A percentile compares a stretch with the other conserved stretches of the same genome.
Conservation (phyloP, 768 basidiomycete genomes). For the Collybia mongolica region DNA sequence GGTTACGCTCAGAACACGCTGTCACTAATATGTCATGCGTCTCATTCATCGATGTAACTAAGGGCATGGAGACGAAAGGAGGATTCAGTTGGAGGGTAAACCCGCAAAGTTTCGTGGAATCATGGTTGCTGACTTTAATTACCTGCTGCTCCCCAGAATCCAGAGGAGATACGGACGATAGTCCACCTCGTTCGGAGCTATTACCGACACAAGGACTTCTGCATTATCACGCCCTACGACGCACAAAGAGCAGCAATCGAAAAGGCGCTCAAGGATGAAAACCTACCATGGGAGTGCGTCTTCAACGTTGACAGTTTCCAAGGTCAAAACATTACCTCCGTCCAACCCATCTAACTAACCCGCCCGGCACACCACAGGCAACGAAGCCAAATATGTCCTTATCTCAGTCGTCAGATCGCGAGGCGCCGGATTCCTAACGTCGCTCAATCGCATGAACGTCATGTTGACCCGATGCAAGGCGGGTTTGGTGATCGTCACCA, state of each 20-base stretch:
- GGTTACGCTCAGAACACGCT: constrained; percentile 36
- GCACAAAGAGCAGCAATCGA: constrained; percentile 46
- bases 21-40: constrained; percentile 34
- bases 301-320: constrained; percentile 59
- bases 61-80: constrained; percentile 31
- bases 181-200: constrained; percentile 41
- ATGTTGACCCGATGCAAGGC: constrained; percentile 46
- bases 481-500: constrained; percentile 49
- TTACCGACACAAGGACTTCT: constrained; percentile 35
- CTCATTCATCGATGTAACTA: constrained; percentile 40
- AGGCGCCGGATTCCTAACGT: constrained; percentile 43
- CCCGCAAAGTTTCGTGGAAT: neutral
- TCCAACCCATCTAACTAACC: neutral
- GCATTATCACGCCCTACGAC: constrained; percentile 55
- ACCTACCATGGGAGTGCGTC: constrained; percentile 39
- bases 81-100: constrained; percentile 47
- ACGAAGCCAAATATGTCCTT: constrained; percentile 49
- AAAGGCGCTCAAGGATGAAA: constrained; percentile 26
- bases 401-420: constrained; percentile 50
- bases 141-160: constrained; percentile 30
- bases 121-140: neutral
- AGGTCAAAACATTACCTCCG: constrained; percentile 26
- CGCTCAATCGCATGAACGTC: constrained; percentile 48
- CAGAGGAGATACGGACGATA: constrained; percentile 35
- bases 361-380: constrained; percentile 32